Evolutionary conservation across 2,329 filamentous ascomycete genomes (phyloP).

Genomic region (Emergomyces orientalis): DNA sequence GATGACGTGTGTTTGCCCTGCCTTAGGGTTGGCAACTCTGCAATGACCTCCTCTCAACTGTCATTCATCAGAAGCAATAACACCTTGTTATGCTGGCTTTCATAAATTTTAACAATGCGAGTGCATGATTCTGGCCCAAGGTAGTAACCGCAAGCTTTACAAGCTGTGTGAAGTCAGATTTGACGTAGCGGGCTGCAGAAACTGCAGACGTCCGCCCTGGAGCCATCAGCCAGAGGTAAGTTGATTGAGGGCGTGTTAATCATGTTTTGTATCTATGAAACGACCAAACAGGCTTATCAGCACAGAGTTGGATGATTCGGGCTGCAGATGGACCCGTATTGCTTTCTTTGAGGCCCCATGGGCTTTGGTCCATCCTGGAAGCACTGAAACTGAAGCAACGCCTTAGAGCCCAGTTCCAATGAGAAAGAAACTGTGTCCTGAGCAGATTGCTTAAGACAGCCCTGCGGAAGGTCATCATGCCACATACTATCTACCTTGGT

Average conservation of each 20-base stretch:
- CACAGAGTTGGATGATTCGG: background rate
- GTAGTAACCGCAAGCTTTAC: conserved; percentile 25
- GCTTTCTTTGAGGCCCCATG: background rate
- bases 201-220: conserved; percentile 27
- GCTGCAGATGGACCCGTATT: background rate
- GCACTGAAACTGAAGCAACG: background rate
- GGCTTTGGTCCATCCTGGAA: background rate
- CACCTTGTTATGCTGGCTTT: conserved; percentile 25
- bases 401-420: too few species aligned
- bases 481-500: too few species aligned
- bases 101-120: conserved; percentile 26
- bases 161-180: conserved; percentile 29
- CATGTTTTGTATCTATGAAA: conserved; percentile 14
- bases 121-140: conserved; percentile 25
- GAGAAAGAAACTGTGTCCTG: background rate
- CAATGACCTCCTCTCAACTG: conserved; percentile 11
- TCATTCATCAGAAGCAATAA: conserved; percentile 21
- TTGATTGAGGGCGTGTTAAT: conserved; percentile 15
- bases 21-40: conserved; percentile 12
- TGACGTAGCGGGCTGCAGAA: conserved; percentile 24
- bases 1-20: background rate
- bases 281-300: background rate
- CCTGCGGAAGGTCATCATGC: background rate
- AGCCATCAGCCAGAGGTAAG: conserved; percentile 29
- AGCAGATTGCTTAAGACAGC: background rate